Conservation (phyloP, 257 asterid genomes). For the Phtheirospermum japonicum region DNA sequence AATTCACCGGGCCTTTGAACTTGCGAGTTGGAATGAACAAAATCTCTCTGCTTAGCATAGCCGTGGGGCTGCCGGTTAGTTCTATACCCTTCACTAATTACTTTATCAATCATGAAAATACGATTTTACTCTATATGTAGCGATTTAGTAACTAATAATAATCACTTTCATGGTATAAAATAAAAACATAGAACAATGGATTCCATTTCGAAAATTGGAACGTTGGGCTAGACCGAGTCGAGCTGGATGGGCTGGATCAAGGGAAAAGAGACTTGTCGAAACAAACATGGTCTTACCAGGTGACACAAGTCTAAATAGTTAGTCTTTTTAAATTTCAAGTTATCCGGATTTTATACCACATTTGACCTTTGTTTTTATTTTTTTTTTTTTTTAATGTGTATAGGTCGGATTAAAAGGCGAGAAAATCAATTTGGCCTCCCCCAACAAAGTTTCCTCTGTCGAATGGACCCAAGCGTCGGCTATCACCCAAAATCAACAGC, state of each 20-base stretch:
- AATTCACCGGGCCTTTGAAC: slow-evolving; percentile 44
- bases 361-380: slow-evolving; percentile 2
- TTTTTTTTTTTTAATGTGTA: no score
- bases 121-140: not conserved
- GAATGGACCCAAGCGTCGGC: slow-evolving; percentile 54
- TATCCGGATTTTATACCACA: not conserved
- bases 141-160: slow-evolving; percentile 15
- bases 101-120: not conserved
- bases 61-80: slow-evolving; percentile 72
- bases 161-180: not conserved
- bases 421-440: slow-evolving; percentile 45
- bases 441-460: slow-evolving; percentile 40
- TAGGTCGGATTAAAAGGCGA: slow-evolving; percentile 65
- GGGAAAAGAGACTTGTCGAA: slow-evolving; percentile 49
- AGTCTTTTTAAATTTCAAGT: not conserved
- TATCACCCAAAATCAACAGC: slow-evolving; percentile 41
- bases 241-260: slow-evolving; percentile 50
- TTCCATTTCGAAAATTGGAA: slow-evolving; percentile 55
- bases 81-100: slow-evolving; percentile 1
- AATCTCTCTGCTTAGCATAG: slow-evolving; percentile 56
- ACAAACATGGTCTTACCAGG: slow-evolving; percentile 74
- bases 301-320: slow-evolving; percentile 15
- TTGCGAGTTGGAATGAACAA: slow-evolving; percentile 43
- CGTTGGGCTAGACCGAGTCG: slow-evolving; percentile 52
- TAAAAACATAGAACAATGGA: slow-evolving; percentile 49